Conservation (phyloP, 192 early-diverging fungal species). For the Podila epigama region DNA sequence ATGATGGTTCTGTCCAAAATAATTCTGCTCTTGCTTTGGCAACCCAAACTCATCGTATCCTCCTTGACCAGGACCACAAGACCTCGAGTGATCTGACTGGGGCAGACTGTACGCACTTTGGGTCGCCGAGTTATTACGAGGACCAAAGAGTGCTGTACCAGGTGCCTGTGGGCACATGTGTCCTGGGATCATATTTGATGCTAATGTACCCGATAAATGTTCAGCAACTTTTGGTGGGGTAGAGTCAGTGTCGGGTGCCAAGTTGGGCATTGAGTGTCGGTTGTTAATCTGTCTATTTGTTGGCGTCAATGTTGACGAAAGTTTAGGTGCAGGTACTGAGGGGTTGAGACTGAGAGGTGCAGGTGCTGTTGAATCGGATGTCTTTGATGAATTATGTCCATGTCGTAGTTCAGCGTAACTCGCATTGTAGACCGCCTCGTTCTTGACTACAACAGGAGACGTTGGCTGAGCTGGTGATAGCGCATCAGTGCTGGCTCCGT, state of each 20-base stretch:
- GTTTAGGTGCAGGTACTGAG: background rate
- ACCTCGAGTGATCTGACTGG: background rate
- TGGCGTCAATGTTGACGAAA: background rate
- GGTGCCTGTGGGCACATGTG: background rate
- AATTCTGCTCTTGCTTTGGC: background rate
- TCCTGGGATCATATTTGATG: background rate
- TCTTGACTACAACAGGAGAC: conserved; percentile 1
- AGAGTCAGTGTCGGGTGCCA: too few relatives aligned
- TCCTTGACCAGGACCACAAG: background rate
- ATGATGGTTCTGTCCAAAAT: background rate
- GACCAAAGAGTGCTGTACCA: background rate
- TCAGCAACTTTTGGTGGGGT: too few relatives aligned
- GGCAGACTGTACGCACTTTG: conserved; percentile 8
- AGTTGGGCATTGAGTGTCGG: conserved; percentile 36
- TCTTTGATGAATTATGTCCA: background rate
- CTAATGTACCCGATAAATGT: too few relatives aligned
- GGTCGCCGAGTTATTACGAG: background rate
- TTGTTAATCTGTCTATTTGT: conserved; percentile 7
- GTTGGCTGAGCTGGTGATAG: background rate
- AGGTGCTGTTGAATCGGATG: background rate
- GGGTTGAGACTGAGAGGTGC: too few relatives aligned
- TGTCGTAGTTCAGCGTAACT: conserved; percentile 1
- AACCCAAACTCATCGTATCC: background rate
- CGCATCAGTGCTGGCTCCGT: too few relatives aligned
- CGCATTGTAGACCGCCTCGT: conserved; percentile 10